Percentiles rank a stretch among this genome's conserved stretches.
Conservation (phyloP, 331 rosid species). For the Rosa hybrid region DNA sequence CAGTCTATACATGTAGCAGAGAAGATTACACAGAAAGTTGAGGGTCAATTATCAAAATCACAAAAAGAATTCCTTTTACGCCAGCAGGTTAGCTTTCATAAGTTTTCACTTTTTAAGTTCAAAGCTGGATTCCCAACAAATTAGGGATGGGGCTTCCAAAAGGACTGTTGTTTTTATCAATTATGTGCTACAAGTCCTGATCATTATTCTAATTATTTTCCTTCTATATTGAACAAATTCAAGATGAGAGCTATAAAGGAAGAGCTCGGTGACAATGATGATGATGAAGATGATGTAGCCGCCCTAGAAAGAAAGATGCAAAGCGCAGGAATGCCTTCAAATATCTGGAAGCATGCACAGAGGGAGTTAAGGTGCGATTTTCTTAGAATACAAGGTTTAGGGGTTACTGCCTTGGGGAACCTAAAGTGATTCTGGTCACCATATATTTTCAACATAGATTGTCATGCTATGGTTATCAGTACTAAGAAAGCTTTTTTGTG, state of each 20-base stretch:
- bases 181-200: not conserved
- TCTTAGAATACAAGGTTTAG: constrained; percentile 8
- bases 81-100: constrained; percentile 66
- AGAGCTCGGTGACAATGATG: constrained; percentile 97
- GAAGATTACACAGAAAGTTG: constrained; percentile 97
- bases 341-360: constrained; percentile 92
- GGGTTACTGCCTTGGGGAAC: not conserved
- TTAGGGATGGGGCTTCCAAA: not conserved
- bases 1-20: constrained; percentile 99
- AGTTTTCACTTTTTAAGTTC: not conserved
- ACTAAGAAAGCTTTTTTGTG: constrained; percentile 1
- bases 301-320: constrained; percentile 93
- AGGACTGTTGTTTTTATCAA: not conserved
- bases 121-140: not conserved
- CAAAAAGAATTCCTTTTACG: constrained; percentile 98
- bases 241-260: constrained; percentile 99
- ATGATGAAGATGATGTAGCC: constrained; percentile 91
- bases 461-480: not conserved
- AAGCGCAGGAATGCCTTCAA: constrained; percentile 94
- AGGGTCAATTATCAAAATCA: constrained; percentile 95
- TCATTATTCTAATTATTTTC: constrained; percentile 19
- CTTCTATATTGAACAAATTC: constrained; percentile 25
- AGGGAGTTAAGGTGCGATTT: constrained; percentile 80
- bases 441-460: not conserved
- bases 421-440: not conserved